Evolutionary conservation across 768 basidiomycete species (phyloP).

Genomic region (Xerocomus spinulosus): DNA sequence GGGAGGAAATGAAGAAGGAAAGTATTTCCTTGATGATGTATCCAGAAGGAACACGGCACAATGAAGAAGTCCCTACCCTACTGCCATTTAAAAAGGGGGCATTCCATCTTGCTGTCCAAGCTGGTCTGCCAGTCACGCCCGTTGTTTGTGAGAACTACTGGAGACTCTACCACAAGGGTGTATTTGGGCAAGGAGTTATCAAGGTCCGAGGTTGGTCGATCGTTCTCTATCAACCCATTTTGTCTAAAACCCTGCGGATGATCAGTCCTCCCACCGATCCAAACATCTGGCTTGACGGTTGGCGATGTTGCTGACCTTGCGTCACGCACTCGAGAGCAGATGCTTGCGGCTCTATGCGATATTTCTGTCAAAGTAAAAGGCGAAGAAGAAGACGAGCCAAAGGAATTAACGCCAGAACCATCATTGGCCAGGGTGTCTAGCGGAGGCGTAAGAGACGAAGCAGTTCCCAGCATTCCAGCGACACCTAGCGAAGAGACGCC

Average conservation of each 20-base stretch:
- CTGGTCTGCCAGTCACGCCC: slow-evolving; percentile 86
- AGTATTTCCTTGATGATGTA: slow-evolving; percentile 88
- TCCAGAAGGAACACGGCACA: slow-evolving; percentile 91
- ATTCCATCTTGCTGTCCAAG: slow-evolving; percentile 92
- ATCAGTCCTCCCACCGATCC: slow-evolving; percentile 85
- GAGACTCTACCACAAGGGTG: slow-evolving; percentile 71
- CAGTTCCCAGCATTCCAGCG: slow-evolving; percentile 28
- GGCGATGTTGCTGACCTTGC: slow-evolving; percentile 69
- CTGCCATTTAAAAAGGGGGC: slow-evolving; percentile 96
- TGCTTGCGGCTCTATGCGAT: slow-evolving; percentile 73
- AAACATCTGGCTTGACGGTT: slow-evolving; percentile 64
- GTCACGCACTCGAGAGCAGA: slow-evolving; percentile 63
- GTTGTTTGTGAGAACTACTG: slow-evolving; percentile 95
- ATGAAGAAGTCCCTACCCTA: slow-evolving; percentile 58
- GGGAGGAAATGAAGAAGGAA: slow-evolving; percentile 66
- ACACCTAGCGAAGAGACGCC: slow-evolving; percentile 23
- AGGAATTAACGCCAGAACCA: slow-evolving; percentile 23
- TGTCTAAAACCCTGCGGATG: not conserved
- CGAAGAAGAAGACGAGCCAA: slow-evolving; percentile 12
- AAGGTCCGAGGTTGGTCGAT: slow-evolving; percentile 62
- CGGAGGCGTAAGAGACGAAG: slow-evolving; percentile 19
- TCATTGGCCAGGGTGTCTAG: slow-evolving; percentile 5
- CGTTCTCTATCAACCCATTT: not conserved
- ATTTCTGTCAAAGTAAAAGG: slow-evolving; percentile 58
- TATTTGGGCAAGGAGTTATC: slow-evolving; percentile 72